These are phyloP conservation scores for Neurospora sp. DNA, from an alignment of 2,329 filamentous ascomycete species.

Conservation along the genomic window DNA sequence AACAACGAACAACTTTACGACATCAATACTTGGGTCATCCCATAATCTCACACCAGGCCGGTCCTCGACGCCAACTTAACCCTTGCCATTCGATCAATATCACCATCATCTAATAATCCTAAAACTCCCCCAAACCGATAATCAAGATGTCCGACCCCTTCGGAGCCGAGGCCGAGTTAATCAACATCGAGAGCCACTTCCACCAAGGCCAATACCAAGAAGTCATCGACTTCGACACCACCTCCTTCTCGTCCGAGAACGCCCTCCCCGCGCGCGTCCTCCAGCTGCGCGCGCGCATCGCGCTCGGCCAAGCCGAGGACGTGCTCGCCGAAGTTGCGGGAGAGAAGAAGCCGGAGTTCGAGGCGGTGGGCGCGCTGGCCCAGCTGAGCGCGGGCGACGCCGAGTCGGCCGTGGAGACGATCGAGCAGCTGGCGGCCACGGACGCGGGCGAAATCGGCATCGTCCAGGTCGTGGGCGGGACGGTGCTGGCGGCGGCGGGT, in stretches of 20 bases:
- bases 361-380: constrained; percentile 68
- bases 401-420: constrained; percentile 50
- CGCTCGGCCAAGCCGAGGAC: constrained; percentile 65
- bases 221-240: constrained; percentile 77
- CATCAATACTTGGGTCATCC: not conserved
- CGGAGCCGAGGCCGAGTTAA: constrained; percentile 60
- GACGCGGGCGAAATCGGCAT: constrained; percentile 58
- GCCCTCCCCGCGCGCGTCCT: constrained; percentile 66
- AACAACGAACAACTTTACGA: not conserved
- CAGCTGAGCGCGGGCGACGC: constrained; percentile 51
- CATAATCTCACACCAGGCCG: not conserved
- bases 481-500: constrained; percentile 67
- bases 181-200: constrained; percentile 63
- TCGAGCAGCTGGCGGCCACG: constrained; percentile 58
- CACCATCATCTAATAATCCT: not conserved
- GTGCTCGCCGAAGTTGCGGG: constrained; percentile 61
- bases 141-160: constrained; percentile 52
- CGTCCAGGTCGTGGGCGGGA: constrained; percentile 77
- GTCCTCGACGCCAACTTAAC: not conserved
- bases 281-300: constrained; percentile 72
- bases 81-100: not conserved
- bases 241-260: constrained; percentile 71
- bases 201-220: constrained; percentile 76
- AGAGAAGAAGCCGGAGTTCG: constrained; percentile 58
- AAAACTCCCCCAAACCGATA: not conserved